These are phyloP conservation scores for Colletotrichum tropicicola DNA, from an alignment of 2,329 filamentous ascomycete species.

Conservation along the genomic window DNA sequence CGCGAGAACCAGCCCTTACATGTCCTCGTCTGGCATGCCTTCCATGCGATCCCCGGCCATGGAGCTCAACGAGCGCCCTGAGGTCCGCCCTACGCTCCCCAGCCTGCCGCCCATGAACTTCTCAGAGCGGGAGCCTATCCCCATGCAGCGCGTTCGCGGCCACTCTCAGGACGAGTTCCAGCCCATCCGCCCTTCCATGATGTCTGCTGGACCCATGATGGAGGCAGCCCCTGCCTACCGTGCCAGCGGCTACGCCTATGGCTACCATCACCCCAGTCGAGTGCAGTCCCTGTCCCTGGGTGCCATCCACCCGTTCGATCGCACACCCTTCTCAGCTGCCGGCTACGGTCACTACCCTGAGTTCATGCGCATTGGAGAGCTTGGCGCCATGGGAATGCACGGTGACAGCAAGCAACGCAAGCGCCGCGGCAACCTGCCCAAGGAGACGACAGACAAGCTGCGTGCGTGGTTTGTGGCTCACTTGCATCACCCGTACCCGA, in stretches of 20 bases:
- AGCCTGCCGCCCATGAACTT: conserved; percentile 50
- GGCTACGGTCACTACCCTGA: conserved; percentile 53
- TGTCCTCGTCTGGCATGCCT: conserved; percentile 39
- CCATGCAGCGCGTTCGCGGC: conserved; percentile 42
- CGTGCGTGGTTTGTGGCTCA: conserved; percentile 83
- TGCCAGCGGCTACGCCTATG: conserved; percentile 44
- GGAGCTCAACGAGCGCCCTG: conserved; percentile 45
- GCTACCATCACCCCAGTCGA: conserved; percentile 53
- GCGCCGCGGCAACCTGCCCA: conserved; percentile 87
- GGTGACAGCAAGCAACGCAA: conserved; percentile 64
- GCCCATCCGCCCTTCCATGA: conserved; percentile 40
- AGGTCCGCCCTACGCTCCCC: conserved; percentile 48
- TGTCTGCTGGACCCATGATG: conserved; percentile 37
- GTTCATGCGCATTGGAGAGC: conserved; percentile 51
- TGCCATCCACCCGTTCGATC: conserved; percentile 52
- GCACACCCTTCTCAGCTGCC: conserved; percentile 52
- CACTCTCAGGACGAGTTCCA: conserved; percentile 46
- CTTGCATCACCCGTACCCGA: conserved; percentile 83
- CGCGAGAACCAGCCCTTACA: conserved; percentile 45
- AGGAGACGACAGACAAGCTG: conserved; percentile 85
- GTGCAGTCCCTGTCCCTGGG: conserved; percentile 57
- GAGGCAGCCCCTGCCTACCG: conserved; percentile 45
- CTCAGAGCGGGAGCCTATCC: conserved; percentile 42
- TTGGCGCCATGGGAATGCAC: conserved; percentile 45
- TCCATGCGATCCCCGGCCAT: conserved; percentile 40